Evolutionary conservation across 805 yeast genomes (phyloP).

Genomic region (Candida arabinofermentans): DNA sequence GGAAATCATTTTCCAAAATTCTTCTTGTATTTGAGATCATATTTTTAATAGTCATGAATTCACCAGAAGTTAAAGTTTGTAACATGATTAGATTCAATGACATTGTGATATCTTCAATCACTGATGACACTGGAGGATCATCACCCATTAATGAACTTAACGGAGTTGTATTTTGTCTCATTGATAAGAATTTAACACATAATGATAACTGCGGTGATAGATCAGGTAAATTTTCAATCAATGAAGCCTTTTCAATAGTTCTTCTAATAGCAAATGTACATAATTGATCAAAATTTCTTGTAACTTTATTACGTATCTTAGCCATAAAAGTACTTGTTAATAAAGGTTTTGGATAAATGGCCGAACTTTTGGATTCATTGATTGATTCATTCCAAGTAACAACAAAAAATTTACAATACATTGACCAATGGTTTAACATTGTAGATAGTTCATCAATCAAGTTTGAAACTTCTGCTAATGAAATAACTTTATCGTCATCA

Average conservation of each 20-base stretch:
- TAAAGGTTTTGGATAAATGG: conserved; percentile 49
- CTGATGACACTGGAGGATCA: conserved; percentile 71
- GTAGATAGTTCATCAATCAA: conserved; percentile 66
- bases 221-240: conserved; percentile 75
- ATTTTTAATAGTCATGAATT: conserved; percentile 47
- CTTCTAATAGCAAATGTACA: conserved; percentile 65
- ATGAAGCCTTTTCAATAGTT: conserved; percentile 77
- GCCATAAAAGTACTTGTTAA: conserved; percentile 48
- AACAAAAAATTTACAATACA: conserved; percentile 69
- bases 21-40: conserved; percentile 54
- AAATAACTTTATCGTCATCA: conserved; percentile 26
- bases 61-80: conserved; percentile 70
- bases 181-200: conserved; percentile 24
- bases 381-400: conserved; percentile 57
- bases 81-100: conserved; percentile 65
- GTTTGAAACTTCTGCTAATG: conserved; percentile 65
- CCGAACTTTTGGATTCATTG: conserved; percentile 19
- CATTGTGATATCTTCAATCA: conserved; percentile 79
- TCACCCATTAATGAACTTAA: conserved; percentile 37
- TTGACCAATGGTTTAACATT: conserved; percentile 81
- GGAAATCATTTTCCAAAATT: conserved; percentile 59
- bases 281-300: conserved; percentile 62
- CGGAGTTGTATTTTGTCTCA: conserved; percentile 18
- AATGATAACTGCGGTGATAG: conserved; percentile 32
- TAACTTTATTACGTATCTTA: conserved; percentile 49